A percentile compares a stretch with the other conserved stretches of the same genome.
Conservation (phyloP, 1,284 basidiomycete genomes). For the Stereum hirsutum region DNA sequence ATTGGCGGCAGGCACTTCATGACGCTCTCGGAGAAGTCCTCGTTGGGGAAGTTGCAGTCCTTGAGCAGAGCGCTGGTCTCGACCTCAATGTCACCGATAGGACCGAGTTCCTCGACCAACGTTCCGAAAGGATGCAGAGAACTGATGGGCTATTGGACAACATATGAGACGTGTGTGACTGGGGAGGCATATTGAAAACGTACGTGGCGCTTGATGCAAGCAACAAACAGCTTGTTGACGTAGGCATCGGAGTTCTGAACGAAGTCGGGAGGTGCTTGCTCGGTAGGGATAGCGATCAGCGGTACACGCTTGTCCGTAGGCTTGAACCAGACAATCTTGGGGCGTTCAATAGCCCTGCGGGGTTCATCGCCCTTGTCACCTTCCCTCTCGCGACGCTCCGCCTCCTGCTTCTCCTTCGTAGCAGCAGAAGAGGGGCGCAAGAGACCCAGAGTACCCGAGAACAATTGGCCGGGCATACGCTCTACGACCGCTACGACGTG, state of each 20-base stretch:
- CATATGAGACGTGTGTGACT: slow-evolving; percentile 5
- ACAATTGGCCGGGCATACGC: slow-evolving; percentile 97
- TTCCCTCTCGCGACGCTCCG: slow-evolving; percentile 93
- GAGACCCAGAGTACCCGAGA: slow-evolving; percentile 94
- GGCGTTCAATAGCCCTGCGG: slow-evolving; percentile 75
- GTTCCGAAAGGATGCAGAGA: slow-evolving; percentile 99
- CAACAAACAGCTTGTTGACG: slow-evolving; percentile 88
- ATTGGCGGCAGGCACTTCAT: slow-evolving; percentile 91
- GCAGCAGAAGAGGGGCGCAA: slow-evolving; percentile 95
- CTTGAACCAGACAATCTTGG: slow-evolving; percentile 99
- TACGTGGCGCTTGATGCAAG: slow-evolving; percentile 95
- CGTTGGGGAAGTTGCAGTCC: slow-evolving; percentile 96
- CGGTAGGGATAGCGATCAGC: slow-evolving; percentile 98
- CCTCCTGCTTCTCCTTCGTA: slow-evolving; percentile 99
- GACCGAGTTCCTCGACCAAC: slow-evolving; percentile 94
- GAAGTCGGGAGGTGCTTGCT: slow-evolving; percentile 96
- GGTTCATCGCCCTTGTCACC: slow-evolving; percentile 83
- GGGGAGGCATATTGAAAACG: slow-evolving; percentile 23
- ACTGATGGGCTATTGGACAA: slow-evolving; percentile 63
- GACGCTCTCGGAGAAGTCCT: slow-evolving; percentile 91
- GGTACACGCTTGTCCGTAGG: slow-evolving; percentile 99
- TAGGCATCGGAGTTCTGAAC: slow-evolving; percentile 92
- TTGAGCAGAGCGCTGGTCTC: slow-evolving; percentile 96
- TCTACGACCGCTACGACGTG: slow-evolving; percentile 98
- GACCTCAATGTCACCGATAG: slow-evolving; percentile 97